Conservation (phyloP, 805 yeast species). For the Barnettozyma wickerhamii region DNA sequence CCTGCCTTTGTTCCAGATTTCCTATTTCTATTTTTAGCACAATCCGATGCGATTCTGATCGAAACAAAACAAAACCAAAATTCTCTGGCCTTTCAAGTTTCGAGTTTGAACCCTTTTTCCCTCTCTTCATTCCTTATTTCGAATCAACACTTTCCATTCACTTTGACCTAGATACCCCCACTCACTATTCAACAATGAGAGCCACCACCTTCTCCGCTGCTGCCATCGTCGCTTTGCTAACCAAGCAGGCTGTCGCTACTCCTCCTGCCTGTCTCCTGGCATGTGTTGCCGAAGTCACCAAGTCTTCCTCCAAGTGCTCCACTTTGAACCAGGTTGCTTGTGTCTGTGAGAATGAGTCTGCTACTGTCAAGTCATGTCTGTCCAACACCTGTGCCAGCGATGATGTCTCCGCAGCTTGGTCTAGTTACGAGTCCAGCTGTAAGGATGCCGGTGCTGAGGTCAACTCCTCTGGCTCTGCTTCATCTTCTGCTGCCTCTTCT, state of each 20-base stretch:
- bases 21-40: not conserved
- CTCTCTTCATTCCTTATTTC: not conserved
- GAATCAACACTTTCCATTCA: not conserved
- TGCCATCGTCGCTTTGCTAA: slow-evolving; percentile 18
- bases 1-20: not conserved
- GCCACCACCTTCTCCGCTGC: slow-evolving; percentile 12
- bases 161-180: no score
- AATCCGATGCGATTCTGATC: not conserved
- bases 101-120: no score
- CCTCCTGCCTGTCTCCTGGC: slow-evolving; percentile 94
- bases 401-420: slow-evolving; percentile 51
- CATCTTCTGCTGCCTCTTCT: slow-evolving; percentile 22
- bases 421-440: slow-evolving; percentile 55
- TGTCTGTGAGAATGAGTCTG: slow-evolving; percentile 56
- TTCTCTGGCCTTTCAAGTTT: no score
- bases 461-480: slow-evolving; percentile 28
- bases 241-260: slow-evolving; percentile 40
- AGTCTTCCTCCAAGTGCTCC: slow-evolving; percentile 47
- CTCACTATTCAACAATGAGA: slow-evolving; percentile 8
- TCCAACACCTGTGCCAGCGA: slow-evolving; percentile 64
- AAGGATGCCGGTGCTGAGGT: slow-evolving; percentile 38
- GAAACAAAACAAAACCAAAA: not conserved
- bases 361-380: slow-evolving; percentile 58
- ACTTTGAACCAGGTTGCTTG: slow-evolving; percentile 63
- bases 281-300: slow-evolving; percentile 71